Evolutionary conservation across 352 stramenopile species (phyloP).

Genomic region (Globisporangium irregulare): DNA sequence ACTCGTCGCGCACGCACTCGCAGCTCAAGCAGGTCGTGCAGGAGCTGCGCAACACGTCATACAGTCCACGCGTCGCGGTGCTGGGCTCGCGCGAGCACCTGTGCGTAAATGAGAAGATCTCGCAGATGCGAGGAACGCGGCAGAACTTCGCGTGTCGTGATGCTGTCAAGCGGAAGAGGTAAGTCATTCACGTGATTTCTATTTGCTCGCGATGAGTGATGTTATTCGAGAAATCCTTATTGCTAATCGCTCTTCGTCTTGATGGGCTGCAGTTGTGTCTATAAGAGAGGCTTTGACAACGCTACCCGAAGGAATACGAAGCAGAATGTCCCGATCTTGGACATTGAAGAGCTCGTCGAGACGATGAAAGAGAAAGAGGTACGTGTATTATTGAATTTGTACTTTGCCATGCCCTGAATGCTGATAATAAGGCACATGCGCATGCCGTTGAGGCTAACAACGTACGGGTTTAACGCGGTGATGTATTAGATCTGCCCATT

Average conservation of each 20-base stretch:
- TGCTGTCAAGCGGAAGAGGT: constrained; percentile 89
- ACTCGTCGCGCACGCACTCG: constrained; percentile 98
- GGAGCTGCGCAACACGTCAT: constrained; percentile 95
- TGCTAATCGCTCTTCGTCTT: neutral
- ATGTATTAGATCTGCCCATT: constrained; percentile 93
- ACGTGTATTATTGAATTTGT: neutral
- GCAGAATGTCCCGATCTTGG: constrained; percentile 84
- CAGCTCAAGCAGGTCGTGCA: constrained; percentile 97
- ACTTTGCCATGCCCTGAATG: constrained; percentile 2
- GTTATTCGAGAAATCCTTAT: neutral
- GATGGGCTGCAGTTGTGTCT: constrained; percentile 47
- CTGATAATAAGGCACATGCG: no score
- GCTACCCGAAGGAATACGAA: constrained; percentile 49
- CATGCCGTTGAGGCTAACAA: neutral
- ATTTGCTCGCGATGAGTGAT: neutral
- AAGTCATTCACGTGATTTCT: constrained; percentile 17
- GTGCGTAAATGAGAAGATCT: constrained; percentile 95
- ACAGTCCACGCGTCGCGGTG: constrained; percentile 85
- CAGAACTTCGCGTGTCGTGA: constrained; percentile 87
- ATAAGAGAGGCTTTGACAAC: constrained; percentile 76
- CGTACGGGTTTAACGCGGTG: neutral
- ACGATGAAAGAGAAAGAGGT: constrained; percentile 81
- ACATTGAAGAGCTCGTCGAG: constrained; percentile 98
- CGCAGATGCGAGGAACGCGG: constrained; percentile 72
- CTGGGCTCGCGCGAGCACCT: constrained; percentile 96